Conservation (phyloP, 2,329 filamentous ascomycete species). For the Leptodontidium sp. region DNA sequence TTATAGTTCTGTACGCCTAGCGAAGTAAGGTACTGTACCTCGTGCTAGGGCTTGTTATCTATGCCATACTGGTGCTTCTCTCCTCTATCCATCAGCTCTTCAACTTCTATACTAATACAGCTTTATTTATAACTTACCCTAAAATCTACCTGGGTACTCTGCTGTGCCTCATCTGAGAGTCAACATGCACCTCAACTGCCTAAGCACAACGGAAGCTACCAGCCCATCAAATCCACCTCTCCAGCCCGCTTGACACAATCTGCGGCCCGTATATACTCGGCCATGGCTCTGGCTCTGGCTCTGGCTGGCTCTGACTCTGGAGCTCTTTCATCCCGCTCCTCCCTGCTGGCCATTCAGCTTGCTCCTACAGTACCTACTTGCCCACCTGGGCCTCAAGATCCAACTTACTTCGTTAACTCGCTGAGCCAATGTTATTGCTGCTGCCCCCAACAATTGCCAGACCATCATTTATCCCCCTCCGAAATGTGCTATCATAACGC, state of each 20-base stretch:
- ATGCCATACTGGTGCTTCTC: no score
- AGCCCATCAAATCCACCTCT: slow-evolving; percentile 5
- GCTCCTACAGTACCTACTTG: no score
- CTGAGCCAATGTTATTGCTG: not conserved
- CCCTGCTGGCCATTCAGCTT: not conserved
- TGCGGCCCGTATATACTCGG: not conserved
- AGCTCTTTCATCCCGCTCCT: not conserved
- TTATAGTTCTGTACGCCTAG: no score
- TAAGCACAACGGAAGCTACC: not conserved
- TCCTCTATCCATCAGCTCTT: no score
- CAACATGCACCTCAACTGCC: not conserved
- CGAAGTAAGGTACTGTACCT: no score
- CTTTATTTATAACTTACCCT: no score
- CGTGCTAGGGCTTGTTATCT: no score
- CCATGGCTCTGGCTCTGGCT: slow-evolving; percentile 1
- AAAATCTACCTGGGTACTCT: no score
- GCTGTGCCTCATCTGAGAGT: not conserved
- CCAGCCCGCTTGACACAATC: not conserved
- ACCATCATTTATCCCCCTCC: not conserved
- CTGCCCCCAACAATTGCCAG: not conserved
- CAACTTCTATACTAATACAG: no score
- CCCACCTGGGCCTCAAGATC: not conserved
- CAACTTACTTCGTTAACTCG: not conserved
- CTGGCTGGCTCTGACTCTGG: not conserved
- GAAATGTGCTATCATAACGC: slow-evolving; percentile 1